A percentile compares a stretch with the other conserved stretches of the same genome.
phyloP scores from a whole-genome alignment of 768 basidiomycete genomes.

The Tylopilus plumbeoviolaceoides region DNA sequence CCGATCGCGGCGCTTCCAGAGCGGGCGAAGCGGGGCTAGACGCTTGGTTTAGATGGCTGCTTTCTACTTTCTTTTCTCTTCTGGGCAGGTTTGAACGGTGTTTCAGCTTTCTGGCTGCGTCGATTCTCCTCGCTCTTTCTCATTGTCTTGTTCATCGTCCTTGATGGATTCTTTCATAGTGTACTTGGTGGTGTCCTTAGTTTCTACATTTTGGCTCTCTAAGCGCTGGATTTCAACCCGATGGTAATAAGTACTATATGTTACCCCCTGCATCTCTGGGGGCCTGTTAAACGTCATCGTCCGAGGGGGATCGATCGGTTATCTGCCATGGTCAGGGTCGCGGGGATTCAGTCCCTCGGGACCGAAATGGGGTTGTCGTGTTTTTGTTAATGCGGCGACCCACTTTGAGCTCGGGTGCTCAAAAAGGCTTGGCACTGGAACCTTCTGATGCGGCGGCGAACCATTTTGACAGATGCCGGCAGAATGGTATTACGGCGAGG shows the following conservation, averaged over 20 bases:
- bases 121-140: neutral
- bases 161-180: neutral
- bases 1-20: constrained; percentile 29
- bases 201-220: neutral
- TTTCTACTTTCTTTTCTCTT: neutral
- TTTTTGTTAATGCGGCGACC: too few species aligned
- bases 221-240: neutral
- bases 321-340: too few species aligned
- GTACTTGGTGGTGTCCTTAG: neutral
- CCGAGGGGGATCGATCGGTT: too few species aligned
- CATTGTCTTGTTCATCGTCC: neutral
- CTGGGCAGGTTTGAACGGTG: neutral
- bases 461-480: too few species aligned
- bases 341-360: too few species aligned
- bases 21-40: constrained; percentile 24
- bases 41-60: neutral
- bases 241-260: neutral
- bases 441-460: too few species aligned
- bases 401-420: too few species aligned
- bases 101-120: neutral
- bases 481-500: too few species aligned
- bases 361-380: too few species aligned
- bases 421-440: too few species aligned
- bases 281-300: too few species aligned
- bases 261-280: neutral